Percentiles rank a stretch among this genome's conserved stretches.
phyloP scores from a whole-genome alignment of 352 stramenopile species.

The Globisporangium echinulatum region DNA sequence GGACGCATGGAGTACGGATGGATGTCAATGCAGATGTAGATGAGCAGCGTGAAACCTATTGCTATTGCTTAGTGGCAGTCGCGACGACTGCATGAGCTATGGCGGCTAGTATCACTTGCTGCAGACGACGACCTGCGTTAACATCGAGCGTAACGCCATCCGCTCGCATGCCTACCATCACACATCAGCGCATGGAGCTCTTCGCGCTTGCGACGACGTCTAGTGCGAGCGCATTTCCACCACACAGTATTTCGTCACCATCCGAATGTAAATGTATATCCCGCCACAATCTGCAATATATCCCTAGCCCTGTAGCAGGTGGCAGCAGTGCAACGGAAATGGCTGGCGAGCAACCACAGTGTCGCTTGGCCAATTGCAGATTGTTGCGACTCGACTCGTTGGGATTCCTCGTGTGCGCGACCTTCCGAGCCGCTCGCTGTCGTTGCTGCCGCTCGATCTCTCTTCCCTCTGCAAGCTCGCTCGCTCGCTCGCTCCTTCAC shows the following conservation, averaged over 20 bases:
- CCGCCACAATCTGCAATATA: background rate
- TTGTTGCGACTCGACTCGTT: background rate
- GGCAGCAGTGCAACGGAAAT: background rate
- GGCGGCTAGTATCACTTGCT: too few relatives aligned
- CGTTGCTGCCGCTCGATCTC: background rate
- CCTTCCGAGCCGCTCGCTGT: background rate
- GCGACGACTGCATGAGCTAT: too few relatives aligned
- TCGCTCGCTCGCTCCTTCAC: background rate
- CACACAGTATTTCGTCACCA: background rate
- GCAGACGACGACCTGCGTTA: too few relatives aligned
- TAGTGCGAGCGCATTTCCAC: background rate
- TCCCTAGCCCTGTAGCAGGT: background rate
- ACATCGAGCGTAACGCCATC: too few relatives aligned
- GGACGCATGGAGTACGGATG: too few relatives aligned
- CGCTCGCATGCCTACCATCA: too few relatives aligned
- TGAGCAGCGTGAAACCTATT: too few relatives aligned
- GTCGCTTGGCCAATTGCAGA: background rate
- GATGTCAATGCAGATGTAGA: too few relatives aligned
- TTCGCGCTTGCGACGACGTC: background rate
- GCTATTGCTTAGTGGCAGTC: too few relatives aligned
- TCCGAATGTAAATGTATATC: background rate
- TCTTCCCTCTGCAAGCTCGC: background rate
- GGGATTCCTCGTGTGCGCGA: background rate
- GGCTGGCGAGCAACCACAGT: background rate
- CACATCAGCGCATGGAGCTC: background rate